phyloP scores from a whole-genome alignment of 2,329 filamentous ascomycete species.

The Aspergillus fumigatiaffinis region DNA sequence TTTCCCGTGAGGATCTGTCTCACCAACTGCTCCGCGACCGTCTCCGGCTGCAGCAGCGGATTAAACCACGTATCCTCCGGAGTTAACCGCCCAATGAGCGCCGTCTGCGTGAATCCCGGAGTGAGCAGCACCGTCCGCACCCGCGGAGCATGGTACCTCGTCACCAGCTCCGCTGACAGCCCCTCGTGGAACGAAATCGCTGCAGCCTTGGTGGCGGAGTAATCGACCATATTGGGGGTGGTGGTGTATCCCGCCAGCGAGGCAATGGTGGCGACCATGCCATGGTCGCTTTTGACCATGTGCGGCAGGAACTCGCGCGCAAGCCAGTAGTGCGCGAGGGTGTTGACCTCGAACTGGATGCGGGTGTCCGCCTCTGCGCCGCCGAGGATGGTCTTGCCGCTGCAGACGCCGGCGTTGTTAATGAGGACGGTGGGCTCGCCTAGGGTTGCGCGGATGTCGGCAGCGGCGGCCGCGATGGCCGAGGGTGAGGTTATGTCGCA shows the following conservation, averaged over 20 bases:
- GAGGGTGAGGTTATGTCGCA: conserved; percentile 64
- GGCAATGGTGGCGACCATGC: conserved; percentile 68
- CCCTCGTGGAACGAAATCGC: conserved; percentile 66
- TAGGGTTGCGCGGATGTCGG: conserved; percentile 51
- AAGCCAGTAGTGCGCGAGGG: conserved; percentile 64
- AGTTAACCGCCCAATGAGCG: conserved; percentile 57
- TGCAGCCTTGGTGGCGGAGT: conserved; percentile 63
- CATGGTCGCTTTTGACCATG: conserved; percentile 63
- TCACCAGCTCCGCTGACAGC: conserved; percentile 54
- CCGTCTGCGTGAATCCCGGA: conserved; percentile 59
- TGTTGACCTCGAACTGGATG: conserved; percentile 67
- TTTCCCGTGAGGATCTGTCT: conserved; percentile 55
- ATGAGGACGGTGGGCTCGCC: conserved; percentile 64
- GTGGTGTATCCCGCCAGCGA: conserved; percentile 59
- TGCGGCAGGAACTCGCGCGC: conserved; percentile 63
- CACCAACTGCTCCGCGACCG: conserved; percentile 62
- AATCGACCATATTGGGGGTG: conserved; percentile 64
- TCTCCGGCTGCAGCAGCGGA: conserved; percentile 56
- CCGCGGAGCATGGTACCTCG: conserved; percentile 58
- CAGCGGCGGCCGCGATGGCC: conserved; percentile 51
- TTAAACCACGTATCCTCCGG: conserved; percentile 50
- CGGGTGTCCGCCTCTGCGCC: conserved; percentile 56
- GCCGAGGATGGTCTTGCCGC: conserved; percentile 58
- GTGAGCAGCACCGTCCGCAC: conserved; percentile 63
- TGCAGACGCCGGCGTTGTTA: conserved; percentile 38